Conservation (phyloP, 2,329 filamentous ascomycete genomes). For the Alternaria consortialis region DNA sequence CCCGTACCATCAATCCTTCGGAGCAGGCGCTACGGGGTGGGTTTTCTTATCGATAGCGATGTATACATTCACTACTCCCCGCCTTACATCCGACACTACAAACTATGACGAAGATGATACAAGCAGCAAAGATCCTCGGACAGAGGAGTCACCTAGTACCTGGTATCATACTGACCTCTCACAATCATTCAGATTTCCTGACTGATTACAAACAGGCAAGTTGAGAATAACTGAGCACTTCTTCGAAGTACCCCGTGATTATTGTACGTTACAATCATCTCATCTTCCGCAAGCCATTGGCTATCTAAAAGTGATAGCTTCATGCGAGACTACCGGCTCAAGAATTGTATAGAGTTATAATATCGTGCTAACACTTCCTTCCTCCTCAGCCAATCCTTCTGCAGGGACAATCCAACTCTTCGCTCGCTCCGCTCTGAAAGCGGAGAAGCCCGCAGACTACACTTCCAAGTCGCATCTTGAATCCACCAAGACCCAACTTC, state of each 20-base stretch:
- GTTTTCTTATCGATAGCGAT: constrained; percentile 32
- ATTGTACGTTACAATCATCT: constrained; percentile 51
- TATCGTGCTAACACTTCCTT: background rate
- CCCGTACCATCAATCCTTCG: constrained; percentile 10
- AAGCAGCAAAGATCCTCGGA: constrained; percentile 58
- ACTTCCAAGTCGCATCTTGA: constrained; percentile 60
- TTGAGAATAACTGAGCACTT: constrained; percentile 81
- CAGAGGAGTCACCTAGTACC: constrained; percentile 57
- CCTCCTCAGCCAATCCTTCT: constrained; percentile 57
- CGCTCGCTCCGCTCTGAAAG: constrained; percentile 74
- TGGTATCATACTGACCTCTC: constrained; percentile 39
- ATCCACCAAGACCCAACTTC: constrained; percentile 59
- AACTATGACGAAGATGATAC: constrained; percentile 44
- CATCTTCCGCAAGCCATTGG: background rate
- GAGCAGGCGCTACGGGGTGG: constrained; percentile 27
- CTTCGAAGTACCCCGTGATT: constrained; percentile 87
- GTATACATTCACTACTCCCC: constrained; percentile 25
- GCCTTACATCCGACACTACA: constrained; percentile 4
- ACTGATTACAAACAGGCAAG: constrained; percentile 64
- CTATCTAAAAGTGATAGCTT: background rate
- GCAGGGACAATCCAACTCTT: constrained; percentile 76
- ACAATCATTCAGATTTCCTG: background rate
- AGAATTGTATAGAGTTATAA: background rate
- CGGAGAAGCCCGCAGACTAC: constrained; percentile 67
- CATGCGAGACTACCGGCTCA: background rate